Evolutionary conservation across 2,329 filamentous ascomycete species (phyloP), one percentile per base, ranked within the genome.

Genomic region (Diplodia corticola): DNA sequence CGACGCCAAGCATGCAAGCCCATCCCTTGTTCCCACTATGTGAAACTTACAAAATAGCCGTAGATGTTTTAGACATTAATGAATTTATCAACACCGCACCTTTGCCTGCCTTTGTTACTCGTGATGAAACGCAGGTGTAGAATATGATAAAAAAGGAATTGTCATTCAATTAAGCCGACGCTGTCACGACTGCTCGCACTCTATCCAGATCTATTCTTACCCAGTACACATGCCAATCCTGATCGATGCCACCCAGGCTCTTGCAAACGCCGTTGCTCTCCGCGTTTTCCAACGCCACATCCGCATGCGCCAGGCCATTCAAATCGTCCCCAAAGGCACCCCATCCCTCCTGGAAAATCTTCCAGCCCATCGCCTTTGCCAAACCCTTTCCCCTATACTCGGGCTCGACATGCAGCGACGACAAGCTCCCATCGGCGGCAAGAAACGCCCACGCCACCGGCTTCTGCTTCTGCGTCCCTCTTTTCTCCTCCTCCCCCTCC

Each of bases 391-490:
- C 84, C 33, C 89, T 84, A 69, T 86, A 89, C 1, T 80, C 75
- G 10, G 80, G 79, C 74, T 89, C 87, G 63, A 85, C 87, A 73
- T 89, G 86, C 40, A 90, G 75, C 33, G 84, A 85, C 12, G 82
- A 84, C 17, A 90, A 73, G n/a, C 85, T 87, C 0, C 84, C 88
- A 71, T 91, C 88, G 2, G 84, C 78, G 0, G 86, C 87, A 77
- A 80, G 70, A 64, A 91, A 90, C 0, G 83, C 85, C 89, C 89
- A 92, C 0, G 88, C 86, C 5, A 91, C 77, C 0, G 84, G 77
- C 82, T 1, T 28, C 17, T n/a, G 15, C 15, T 33, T 10, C n/a
- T 20, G 10, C 13, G 1, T 10, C 80, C 75, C 40, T 5, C 20
- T 33, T 4, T 35, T 37, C 17, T 37, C 30, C 30, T 3, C 40